Evolutionary conservation across 2,329 filamentous ascomycete species (phyloP), one percentile per base, ranked within the genome.

Genomic region (Domatiomyces globalis): DNA sequence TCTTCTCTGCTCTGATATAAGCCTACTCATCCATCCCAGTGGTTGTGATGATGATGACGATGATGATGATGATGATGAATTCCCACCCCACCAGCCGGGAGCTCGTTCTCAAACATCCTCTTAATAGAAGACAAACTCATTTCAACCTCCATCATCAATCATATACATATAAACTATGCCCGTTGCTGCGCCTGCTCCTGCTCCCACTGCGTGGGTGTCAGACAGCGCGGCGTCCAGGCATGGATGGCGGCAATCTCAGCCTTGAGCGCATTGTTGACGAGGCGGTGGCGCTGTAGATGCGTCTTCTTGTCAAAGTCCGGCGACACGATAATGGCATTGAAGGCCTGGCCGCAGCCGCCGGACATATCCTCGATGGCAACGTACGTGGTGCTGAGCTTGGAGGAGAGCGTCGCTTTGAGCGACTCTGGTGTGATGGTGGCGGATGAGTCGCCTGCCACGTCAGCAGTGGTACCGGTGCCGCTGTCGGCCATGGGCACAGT

Each of bases 141-240:
- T 25, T 25, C 3, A 4, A 25, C 22, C 22, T 3, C 22, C 22
- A 25, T 25, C 22, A 25, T 25, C 22, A 25, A 25, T 25, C 22
- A 25, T 25, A 25, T 25, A 25, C 22, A 25, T 25, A 25, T 25
- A 25, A 25, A 25, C 22, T 25, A 25, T 25, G 22, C 22, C 22
- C 6, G 50, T 17, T 17, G 42, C 19, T 10, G 33, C 25, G 69
- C 64, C 57, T 77, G 75, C 68, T 84, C 78, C 67, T 79, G 81
- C 70, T 86, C 79, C 81, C 85, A 94, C 72, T 95, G 87, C 62
- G 88, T 86, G 0, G 87, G 86, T 7, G 89, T 95, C 71, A 88
- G 85, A 67, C 89, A 95, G 70, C 88, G 94, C 25, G 88, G 87
- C 51, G 87, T 94, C 89, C 89, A 95, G 42, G 89, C 89, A 72